Percentiles rank a stretch among this genome's conserved stretches.
These are phyloP conservation scores for Blastocladiella emersonii DNA, from an alignment of 371 early-diverging fungal genomes.

Conservation along the genomic window DNA sequence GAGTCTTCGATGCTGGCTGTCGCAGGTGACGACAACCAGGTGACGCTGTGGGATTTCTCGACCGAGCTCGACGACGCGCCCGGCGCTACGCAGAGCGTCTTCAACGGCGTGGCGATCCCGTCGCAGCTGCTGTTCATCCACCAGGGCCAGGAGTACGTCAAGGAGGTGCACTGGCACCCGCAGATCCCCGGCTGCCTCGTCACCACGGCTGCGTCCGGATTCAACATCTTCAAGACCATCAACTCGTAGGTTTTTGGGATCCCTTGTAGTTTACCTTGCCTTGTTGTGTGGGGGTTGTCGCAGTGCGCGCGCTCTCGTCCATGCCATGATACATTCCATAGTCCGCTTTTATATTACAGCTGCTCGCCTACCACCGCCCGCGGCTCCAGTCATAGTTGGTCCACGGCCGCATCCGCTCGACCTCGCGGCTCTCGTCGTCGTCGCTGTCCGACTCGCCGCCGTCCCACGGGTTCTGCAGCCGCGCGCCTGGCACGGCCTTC, in stretches of 20 bases:
- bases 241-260: background rate
- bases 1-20: slow-evolving; percentile 88
- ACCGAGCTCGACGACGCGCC: slow-evolving; percentile 83
- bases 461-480: too few relatives aligned
- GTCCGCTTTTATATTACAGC: too few relatives aligned
- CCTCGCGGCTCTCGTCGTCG: too few relatives aligned
- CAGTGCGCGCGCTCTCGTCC: too few relatives aligned
- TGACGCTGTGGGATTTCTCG: slow-evolving; percentile 94
- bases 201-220: slow-evolving; percentile 73
- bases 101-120: slow-evolving; percentile 67
- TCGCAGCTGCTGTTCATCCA: slow-evolving; percentile 93
- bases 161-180: slow-evolving; percentile 91
- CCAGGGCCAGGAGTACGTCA: slow-evolving; percentile 81
- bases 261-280: too few relatives aligned
- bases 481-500: too few relatives aligned
- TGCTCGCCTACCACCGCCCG: too few relatives aligned
- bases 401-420: too few relatives aligned
- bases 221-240: slow-evolving; percentile 93
- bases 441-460: too few relatives aligned
- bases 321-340: too few relatives aligned
- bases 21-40: slow-evolving; percentile 86
- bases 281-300: too few relatives aligned
- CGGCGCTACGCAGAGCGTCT: slow-evolving; percentile 28
- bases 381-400: too few relatives aligned
- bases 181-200: slow-evolving; percentile 84